These are phyloP conservation scores for Umbelopsis sp. DNA, from an alignment of 371 early-diverging fungal genomes.

Conservation along the genomic window DNA sequence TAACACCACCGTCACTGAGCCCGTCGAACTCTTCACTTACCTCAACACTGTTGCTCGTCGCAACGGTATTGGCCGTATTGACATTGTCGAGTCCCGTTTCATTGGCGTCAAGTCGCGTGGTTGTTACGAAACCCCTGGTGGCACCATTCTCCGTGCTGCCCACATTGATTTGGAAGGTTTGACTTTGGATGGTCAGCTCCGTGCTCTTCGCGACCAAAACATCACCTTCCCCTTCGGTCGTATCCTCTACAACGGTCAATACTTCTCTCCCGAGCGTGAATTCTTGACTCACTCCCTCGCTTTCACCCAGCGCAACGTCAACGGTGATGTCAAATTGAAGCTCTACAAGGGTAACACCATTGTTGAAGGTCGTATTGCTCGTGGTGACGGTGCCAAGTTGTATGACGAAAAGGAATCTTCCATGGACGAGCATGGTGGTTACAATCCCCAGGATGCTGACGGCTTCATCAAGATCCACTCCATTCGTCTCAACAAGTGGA, in stretches of 20 bases:
- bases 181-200: constrained; percentile 93
- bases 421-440: constrained; percentile 96
- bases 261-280: constrained; percentile 96
- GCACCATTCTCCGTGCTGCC: constrained; percentile 92
- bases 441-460: constrained; percentile 89
- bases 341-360: constrained; percentile 94
- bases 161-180: constrained; percentile 96
- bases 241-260: constrained; percentile 91
- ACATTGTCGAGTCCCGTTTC: constrained; percentile 98
- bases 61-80: constrained; percentile 96
- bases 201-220: constrained; percentile 88
- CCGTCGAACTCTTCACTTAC: constrained; percentile 90
- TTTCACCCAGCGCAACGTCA: constrained; percentile 83
- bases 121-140: constrained; percentile 98
- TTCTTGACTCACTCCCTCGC: constrained; percentile 81
- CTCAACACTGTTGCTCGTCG: constrained; percentile 94
- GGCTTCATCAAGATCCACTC: constrained; percentile 97
- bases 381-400: constrained; percentile 74
- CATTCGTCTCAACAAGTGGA: constrained; percentile 95
- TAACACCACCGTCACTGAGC: constrained; percentile 66
- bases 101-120: constrained; percentile 98
- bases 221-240: constrained; percentile 77
- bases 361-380: constrained; percentile 86
- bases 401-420: constrained; percentile 94
- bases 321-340: constrained; percentile 91